Base-by-base conservation (phyloP, 1,139 yeast genomes). In the Pichia sorboxylosa region DNA sequence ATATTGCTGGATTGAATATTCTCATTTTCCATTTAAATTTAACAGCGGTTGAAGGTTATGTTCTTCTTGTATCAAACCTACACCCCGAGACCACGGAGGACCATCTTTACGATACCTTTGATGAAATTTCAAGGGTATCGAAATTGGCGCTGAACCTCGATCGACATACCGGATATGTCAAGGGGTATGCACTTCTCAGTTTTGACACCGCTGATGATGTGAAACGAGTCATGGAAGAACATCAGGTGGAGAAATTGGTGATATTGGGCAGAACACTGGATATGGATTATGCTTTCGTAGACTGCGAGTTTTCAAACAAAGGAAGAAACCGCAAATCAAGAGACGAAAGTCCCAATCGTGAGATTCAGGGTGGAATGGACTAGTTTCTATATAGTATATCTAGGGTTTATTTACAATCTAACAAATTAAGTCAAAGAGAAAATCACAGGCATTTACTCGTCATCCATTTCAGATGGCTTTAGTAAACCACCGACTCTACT, bases 391-490 rank as follows among this genome's bases (percentile, higher is more conserved):
- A n/a, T n/a, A n/a, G n/a, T n/a, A n/a, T n/a, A n/a, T n/a, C n/a
- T n/a, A n/a, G n/a, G n/a, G n/a, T n/a, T n/a, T n/a, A n/a, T n/a
- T n/a, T n/a, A n/a, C n/a, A n/a, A n/a, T n/a, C n/a, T n/a, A n/a
- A n/a, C n/a, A n/a, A n/a, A n/a, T n/a, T n/a, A n/a, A n/a, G n/a
- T n/a, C n/a, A n/a, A n/a, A n/a, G n/a, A n/a, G n/a, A n/a, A n/a
- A n/a, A n/a, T n/a, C n/a, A n/a, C n/a, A n/a, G n/a, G n/a, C n/a
- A n/a, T n/a, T 20, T n/a, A n/a, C 23, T 36, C 48, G 45, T 84
- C 95, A 48, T 83, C 96, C 73, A 87, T 70, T 49, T 90, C 98
- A n/a, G 94, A 77, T 23, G 98, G 98, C 57, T 87, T 90, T 52
- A 90, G 65, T 55, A 90, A 68, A 33, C 98, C 98, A 47, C 97